A percentile compares a stretch with the other conserved stretches of the same genome.
phyloP scores from a whole-genome alignment of 768 basidiomycete species.

The Pulveroboletus frians region DNA sequence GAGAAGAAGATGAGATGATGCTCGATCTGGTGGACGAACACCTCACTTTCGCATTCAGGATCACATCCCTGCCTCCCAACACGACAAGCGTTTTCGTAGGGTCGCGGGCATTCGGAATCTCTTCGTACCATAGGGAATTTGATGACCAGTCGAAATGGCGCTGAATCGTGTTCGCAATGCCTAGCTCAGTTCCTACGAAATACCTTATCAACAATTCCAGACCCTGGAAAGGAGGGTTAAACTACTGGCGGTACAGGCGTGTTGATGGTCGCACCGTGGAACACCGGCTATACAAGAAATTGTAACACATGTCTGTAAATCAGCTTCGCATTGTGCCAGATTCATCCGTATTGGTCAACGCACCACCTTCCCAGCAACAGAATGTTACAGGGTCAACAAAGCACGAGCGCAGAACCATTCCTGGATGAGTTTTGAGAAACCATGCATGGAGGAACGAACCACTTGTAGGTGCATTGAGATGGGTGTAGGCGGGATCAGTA shows the following conservation, averaged over 20 bases:
- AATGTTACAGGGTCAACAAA: conserved; percentile 90
- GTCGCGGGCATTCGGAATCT: conserved; percentile 77
- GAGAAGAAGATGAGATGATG: neutral
- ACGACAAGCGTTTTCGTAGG: conserved; percentile 64
- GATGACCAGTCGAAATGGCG: conserved; percentile 82
- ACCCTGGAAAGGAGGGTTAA: conserved; percentile 41
- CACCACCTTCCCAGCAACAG: conserved; percentile 92
- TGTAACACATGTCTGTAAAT: conserved; percentile 75
- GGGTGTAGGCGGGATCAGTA: neutral
- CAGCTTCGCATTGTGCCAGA: neutral
- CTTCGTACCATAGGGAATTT: conserved; percentile 87
- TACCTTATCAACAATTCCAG: conserved; percentile 79
- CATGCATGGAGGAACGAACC: conserved; percentile 85
- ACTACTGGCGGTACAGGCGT: conserved; percentile 1
- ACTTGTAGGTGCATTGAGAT: conserved; percentile 32
- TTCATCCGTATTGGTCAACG: conserved; percentile 19
- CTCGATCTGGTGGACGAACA: neutral
- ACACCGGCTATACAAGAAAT: conserved; percentile 76
- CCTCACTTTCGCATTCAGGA: conserved; percentile 66
- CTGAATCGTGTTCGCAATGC: conserved; percentile 79
- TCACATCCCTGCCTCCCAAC: conserved; percentile 77
- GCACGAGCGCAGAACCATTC: conserved; percentile 68
- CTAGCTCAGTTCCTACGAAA: conserved; percentile 84
- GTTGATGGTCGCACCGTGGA: conserved; percentile 42
- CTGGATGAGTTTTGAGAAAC: conserved; percentile 76